Base-by-base conservation (phyloP, 208 protist species). In the Leishmania tropica region DNA sequence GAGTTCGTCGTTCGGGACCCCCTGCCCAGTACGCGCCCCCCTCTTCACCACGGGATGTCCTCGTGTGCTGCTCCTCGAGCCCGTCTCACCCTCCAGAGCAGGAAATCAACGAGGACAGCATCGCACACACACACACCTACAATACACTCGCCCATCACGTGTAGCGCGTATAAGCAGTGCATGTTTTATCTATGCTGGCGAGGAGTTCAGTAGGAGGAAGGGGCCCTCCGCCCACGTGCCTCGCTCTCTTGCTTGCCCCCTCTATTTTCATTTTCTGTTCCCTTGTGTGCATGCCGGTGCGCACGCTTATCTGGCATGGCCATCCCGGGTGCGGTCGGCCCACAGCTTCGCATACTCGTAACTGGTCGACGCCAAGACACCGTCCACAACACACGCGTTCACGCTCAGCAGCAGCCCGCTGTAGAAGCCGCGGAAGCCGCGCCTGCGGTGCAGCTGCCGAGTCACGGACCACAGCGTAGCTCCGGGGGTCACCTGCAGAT, bases 311-410 rank as follows among this genome's bases (percentile, higher is more conserved):
- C 28, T 71, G 74, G 58, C 70, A n/a, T 76, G 77, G 19, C 68
- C 74, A 21, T 58, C 78, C 7, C 83, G 84, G 2, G 87, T 86
- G 56, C 76, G 80, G 79, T 97, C 94, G 0, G 94, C 75, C 91
- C 92, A 97, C 65, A 97, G 80, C 83, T 95, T 96, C 62, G 94
- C 94, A 80, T 94, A 97, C 83, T 97, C 94, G 89, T 97, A 97
- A 31, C 89, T 93, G 40, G 87, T 92, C 0, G 92, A 96, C 21
- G 94, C 90, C 70, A 96, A 85, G 42, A 87, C 87, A 17, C 94
- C 94, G 60, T 97, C 94, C 65, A 96, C 75, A 40, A 95, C 83
- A 75, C 91, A 96, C 48, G 94, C 85, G 62, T 83, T 86, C 42
- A 96, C 85, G 70, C 87, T 97, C 40, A 97, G 87, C 54, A 81